A percentile compares a stretch with the other conserved stretches of the same genome.
phyloP scores from a whole-genome alignment of 2,329 filamentous ascomycete genomes.

The Ascochyta koolunga region DNA sequence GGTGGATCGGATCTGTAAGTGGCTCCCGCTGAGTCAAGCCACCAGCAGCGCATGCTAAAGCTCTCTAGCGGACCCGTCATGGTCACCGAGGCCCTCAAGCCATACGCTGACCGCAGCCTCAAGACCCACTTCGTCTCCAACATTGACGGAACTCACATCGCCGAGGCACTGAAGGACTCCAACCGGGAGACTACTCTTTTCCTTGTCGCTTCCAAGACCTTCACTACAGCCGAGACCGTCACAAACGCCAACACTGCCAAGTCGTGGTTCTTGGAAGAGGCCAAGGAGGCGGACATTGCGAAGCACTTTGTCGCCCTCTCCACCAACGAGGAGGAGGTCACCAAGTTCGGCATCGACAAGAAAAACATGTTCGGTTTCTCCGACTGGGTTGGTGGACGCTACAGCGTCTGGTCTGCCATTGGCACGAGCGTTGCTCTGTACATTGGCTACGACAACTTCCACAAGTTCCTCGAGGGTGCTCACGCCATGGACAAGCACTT shows the following conservation, averaged over 20 bases:
- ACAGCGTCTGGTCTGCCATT: constrained; percentile 99
- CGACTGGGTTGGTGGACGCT: constrained; percentile 97
- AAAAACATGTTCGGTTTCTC: constrained; percentile 99
- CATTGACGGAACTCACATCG: constrained; percentile 98
- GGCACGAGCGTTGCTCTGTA: constrained; percentile 92
- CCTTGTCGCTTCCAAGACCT: constrained; percentile 98
- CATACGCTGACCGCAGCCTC: constrained; percentile 84
- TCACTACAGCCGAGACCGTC: constrained; percentile 95
- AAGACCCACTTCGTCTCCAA: constrained; percentile 99
- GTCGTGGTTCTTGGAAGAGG: constrained; percentile 89
- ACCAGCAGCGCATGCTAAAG: constrained; percentile 29
- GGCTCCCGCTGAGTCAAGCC: no score
- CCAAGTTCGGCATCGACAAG: constrained; percentile 97
- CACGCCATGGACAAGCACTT: constrained; percentile 99
- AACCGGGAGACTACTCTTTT: constrained; percentile 99
- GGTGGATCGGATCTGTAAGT: constrained; percentile 96
- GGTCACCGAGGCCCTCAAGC: constrained; percentile 97
- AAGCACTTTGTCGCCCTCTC: constrained; percentile 99
- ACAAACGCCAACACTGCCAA: constrained; percentile 99
- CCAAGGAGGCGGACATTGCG: constrained; percentile 80
- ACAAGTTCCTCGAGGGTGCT: constrained; percentile 91
- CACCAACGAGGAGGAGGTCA: constrained; percentile 92
- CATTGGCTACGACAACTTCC: constrained; percentile 97
- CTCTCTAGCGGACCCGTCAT: constrained; percentile 82
- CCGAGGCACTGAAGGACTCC: constrained; percentile 85